A percentile compares a stretch with the other conserved stretches of the same genome.
Conservation (phyloP, 2,329 filamentous ascomycete genomes). For the Sclerotinia trifoliorum region DNA sequence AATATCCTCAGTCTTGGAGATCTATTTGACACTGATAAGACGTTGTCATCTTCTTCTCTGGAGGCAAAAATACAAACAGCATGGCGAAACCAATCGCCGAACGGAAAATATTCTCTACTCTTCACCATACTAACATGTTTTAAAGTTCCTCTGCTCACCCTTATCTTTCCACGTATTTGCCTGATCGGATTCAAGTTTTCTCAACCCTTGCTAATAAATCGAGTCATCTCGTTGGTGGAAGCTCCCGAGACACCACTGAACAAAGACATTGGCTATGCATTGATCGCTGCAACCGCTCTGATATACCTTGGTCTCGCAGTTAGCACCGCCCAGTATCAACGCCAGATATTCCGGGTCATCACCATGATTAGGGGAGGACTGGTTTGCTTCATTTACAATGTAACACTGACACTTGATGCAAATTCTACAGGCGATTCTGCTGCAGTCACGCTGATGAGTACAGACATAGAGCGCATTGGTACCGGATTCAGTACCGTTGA, state of each 20-base stretch:
- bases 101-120: constrained; percentile 4
- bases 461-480: constrained; percentile 40
- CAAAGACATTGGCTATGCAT: constrained; percentile 21
- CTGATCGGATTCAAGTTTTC: constrained; percentile 26
- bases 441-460: constrained; percentile 46
- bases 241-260: not conserved
- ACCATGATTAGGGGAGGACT: constrained; percentile 33
- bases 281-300: constrained; percentile 24
- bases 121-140: constrained; percentile 1
- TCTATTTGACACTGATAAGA: constrained; percentile 30
- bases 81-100: not conserved
- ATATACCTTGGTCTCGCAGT: constrained; percentile 27
- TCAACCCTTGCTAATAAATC: constrained; percentile 25
- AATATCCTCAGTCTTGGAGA: constrained; percentile 35
- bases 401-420: constrained; percentile 32
- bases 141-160: constrained; percentile 21
- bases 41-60: constrained; percentile 12
- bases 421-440: constrained; percentile 29
- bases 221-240: constrained; percentile 18
- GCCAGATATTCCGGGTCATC: constrained; percentile 30
- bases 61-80: not conserved
- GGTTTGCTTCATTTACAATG: constrained; percentile 34
- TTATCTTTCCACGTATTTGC: constrained; percentile 27
- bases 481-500: constrained; percentile 36
- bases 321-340: constrained; percentile 27